phyloP scores from a whole-genome alignment of 2,329 filamentous ascomycete genomes.

The Alternaria dauci region DNA sequence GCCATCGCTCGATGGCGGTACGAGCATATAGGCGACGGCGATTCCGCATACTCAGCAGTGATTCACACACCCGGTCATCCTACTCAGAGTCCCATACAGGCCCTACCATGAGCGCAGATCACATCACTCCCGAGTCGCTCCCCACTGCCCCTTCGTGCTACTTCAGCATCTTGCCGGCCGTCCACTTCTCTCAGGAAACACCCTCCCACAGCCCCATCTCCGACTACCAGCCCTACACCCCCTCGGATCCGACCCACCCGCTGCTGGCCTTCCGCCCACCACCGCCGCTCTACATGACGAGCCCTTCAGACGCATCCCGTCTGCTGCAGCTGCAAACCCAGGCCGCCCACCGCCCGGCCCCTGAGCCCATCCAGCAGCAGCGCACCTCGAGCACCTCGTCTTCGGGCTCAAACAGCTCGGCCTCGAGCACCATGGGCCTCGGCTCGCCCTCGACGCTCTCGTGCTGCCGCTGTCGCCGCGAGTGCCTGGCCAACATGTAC shows the following conservation, averaged over 20 bases:
- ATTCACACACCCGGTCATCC: conserved; percentile 21
- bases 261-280: conserved; percentile 44
- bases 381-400: conserved; percentile 18
- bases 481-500: conserved; percentile 45
- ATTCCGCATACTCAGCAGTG: conserved; percentile 17
- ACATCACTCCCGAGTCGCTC: conserved; percentile 17
- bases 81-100: conserved; percentile 9
- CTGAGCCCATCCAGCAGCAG: conserved; percentile 39
- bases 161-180: conserved; percentile 41
- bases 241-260: conserved; percentile 45
- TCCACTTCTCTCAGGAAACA: conserved; percentile 47
- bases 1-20: conserved; percentile 20
- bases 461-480: conserved; percentile 49
- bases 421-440: conserved; percentile 21
- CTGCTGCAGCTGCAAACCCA: conserved; percentile 51
- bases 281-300: conserved; percentile 31
- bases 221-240: conserved; percentile 34
- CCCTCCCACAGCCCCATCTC: conserved; percentile 33
- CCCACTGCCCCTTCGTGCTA: conserved; percentile 38
- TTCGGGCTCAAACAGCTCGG: conserved; percentile 20
- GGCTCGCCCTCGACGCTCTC: conserved; percentile 31
- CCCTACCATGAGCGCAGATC: conserved; percentile 28
- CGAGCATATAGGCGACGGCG: conserved; percentile 24
- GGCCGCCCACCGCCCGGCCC: conserved; percentile 45
- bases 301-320: conserved; percentile 42